A percentile compares a stretch with the other conserved stretches of the same genome.
These are phyloP conservation scores for Epichloe typhina DNA, from an alignment of 2,329 filamentous ascomycete species.

Conservation along the genomic window DNA sequence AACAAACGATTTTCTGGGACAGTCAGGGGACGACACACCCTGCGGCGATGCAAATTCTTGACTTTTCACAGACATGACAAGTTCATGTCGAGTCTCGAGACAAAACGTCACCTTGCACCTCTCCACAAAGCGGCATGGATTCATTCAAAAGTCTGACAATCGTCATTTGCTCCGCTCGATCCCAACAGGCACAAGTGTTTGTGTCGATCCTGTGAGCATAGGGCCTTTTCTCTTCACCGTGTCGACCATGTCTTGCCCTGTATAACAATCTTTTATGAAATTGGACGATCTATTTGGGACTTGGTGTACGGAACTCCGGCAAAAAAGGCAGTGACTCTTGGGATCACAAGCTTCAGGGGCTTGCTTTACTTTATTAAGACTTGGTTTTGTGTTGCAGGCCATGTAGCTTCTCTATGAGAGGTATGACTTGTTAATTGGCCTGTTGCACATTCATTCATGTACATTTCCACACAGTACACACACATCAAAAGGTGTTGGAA, in stretches of 20 bases:
- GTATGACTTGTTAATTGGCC: not conserved
- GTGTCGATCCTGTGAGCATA: not conserved
- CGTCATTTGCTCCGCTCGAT: not conserved
- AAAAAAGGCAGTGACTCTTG: not conserved
- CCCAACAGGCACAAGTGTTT: not conserved
- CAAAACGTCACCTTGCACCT: not conserved
- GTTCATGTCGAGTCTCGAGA: not conserved
- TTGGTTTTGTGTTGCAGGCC: not conserved
- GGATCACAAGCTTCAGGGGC: not conserved
- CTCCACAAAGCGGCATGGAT: not conserved
- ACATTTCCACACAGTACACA: conserved; percentile 28
- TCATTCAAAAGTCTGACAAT: not conserved
- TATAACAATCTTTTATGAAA: conserved; percentile 16
- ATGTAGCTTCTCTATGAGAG: not conserved
- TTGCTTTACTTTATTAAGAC: not conserved
- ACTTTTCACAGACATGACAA: not conserved
- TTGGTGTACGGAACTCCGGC: not conserved
- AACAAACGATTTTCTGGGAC: not conserved
- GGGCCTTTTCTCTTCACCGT: not conserved
- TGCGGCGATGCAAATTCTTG: not conserved
- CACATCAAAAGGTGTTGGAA: conserved; percentile 34
- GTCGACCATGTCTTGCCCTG: conserved; percentile 11
- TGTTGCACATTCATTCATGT: conserved; percentile 21
- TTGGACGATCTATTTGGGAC: conserved; percentile 7
- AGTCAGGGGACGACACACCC: too few relatives aligned